Percentiles rank a stretch among this genome's conserved stretches.
Conservation (phyloP, 2,329 filamentous ascomycete genomes). For the Penicillium sp. region DNA sequence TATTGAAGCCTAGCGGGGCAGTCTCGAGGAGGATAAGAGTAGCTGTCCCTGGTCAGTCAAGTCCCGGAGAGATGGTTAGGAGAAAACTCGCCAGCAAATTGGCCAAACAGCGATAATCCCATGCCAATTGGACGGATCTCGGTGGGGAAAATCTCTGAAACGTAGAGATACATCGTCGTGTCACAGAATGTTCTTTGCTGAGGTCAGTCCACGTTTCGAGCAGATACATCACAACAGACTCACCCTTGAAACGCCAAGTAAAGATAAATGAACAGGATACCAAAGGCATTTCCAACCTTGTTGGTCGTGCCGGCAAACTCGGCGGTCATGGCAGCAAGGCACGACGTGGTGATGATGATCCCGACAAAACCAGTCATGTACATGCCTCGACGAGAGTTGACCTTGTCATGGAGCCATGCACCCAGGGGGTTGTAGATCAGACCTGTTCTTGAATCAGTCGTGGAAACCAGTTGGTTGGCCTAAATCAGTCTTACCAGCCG, state of each 20-base stretch:
- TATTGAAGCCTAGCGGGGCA: slow-evolving; percentile 46
- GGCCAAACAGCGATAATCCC: slow-evolving; percentile 55
- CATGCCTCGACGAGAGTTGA: slow-evolving; percentile 45
- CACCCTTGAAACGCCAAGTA: slow-evolving; percentile 54
- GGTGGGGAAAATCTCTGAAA: slow-evolving; percentile 52
- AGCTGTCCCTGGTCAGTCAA: slow-evolving; percentile 27
- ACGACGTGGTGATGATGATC: slow-evolving; percentile 44
- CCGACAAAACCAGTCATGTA: slow-evolving; percentile 48
- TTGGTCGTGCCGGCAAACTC: slow-evolving; percentile 43
- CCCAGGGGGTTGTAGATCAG: slow-evolving; percentile 43
- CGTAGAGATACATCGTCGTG: slow-evolving; percentile 51
- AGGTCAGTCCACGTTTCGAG: slow-evolving; percentile 10
- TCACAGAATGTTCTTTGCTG: slow-evolving; percentile 46
- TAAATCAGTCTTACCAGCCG: slow-evolving; percentile 40
- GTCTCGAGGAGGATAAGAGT: slow-evolving; percentile 54
- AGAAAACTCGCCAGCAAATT: slow-evolving; percentile 43
- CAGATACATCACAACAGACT: slow-evolving; percentile 9
- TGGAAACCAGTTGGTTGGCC: not conserved
- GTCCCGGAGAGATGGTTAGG: not conserved
- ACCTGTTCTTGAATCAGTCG: slow-evolving; percentile 32
- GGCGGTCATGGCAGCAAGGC: slow-evolving; percentile 43
- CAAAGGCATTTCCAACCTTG: slow-evolving; percentile 43
- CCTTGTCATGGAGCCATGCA: slow-evolving; percentile 40
- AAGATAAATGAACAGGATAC: slow-evolving; percentile 47
- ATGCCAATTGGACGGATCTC: slow-evolving; percentile 56